Evolutionary conservation across 2,329 filamentous ascomycete species (phyloP).

Genomic region (Lachnellula willkommii): DNA sequence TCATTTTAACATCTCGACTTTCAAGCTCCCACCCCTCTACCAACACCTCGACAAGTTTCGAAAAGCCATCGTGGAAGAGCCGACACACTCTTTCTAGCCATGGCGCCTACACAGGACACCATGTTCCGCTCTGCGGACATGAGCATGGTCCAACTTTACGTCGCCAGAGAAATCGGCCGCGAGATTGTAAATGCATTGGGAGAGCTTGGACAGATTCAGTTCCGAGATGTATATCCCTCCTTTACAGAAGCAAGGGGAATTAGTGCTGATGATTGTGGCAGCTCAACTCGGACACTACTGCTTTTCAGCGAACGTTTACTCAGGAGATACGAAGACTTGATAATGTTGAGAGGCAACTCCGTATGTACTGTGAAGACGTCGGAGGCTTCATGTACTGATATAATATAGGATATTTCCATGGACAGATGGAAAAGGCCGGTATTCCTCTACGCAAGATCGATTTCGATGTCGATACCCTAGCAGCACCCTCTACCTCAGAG

Average conservation of each 20-base stretch:
- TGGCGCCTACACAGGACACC: constrained; percentile 73
- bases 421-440: constrained; percentile 89
- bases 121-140: constrained; percentile 99
- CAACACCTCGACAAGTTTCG: constrained; percentile 1
- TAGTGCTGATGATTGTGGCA: constrained; percentile 36
- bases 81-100: constrained; percentile 31
- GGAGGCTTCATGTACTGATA: constrained; percentile 11
- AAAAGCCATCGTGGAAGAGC: constrained; percentile 15
- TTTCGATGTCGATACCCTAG: constrained; percentile 81
- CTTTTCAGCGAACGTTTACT: constrained; percentile 95
- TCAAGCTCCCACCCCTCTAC: neutral
- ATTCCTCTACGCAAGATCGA: constrained; percentile 86
- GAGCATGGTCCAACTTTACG: constrained; percentile 99
- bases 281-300: constrained; percentile 88
- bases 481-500: constrained; percentile 83
- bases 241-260: neutral
- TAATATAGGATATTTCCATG: constrained; percentile 75
- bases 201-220: constrained; percentile 94
- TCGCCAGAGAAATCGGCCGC: constrained; percentile 96
- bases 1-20: constrained; percentile 2
- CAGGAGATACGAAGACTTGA: constrained; percentile 96
- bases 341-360: constrained; percentile 95
- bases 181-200: constrained; percentile 96
- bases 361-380: constrained; percentile 49
- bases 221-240: constrained; percentile 69